These are phyloP conservation scores for Globisporangium middletonii DNA, from an alignment of 352 stramenopile species.

Conservation along the genomic window DNA sequence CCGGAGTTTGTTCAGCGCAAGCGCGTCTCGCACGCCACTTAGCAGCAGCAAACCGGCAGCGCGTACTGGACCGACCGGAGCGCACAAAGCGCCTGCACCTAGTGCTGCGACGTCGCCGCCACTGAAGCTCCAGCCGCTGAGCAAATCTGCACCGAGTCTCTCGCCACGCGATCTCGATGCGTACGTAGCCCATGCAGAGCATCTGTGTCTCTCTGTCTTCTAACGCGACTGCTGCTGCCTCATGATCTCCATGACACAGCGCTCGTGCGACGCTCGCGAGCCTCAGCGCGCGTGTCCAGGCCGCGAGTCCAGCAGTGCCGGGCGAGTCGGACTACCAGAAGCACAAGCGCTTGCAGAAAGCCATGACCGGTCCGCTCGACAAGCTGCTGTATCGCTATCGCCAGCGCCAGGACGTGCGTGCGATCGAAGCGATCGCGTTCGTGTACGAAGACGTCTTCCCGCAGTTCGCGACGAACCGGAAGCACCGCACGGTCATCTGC, in stretches of 20 bases:
- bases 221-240: background rate
- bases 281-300: slow-evolving; percentile 9
- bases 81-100: background rate
- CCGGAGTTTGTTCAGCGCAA: slow-evolving; percentile 8
- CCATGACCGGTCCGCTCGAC: slow-evolving; percentile 43
- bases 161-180: slow-evolving; percentile 10
- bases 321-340: slow-evolving; percentile 29
- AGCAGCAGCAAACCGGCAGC: background rate
- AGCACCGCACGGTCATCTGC: slow-evolving; percentile 39
- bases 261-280: slow-evolving; percentile 9
- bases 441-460: slow-evolving; percentile 48
- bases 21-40: background rate
- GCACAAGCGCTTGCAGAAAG: slow-evolving; percentile 37
- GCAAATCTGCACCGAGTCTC: background rate
- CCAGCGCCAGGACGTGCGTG: slow-evolving; percentile 25
- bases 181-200: slow-evolving; percentile 5
- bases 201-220: background rate
- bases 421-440: slow-evolving; percentile 46
- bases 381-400: slow-evolving; percentile 30
- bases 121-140: slow-evolving; percentile 1
- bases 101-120: background rate
- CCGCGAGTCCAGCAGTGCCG: slow-evolving; percentile 1
- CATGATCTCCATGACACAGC: too few species aligned
- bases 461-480: slow-evolving; percentile 32
- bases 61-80: background rate